Base-by-base conservation (phyloP, 768 basidiomycete species). In the Daedaleopsis sinensis region DNA sequence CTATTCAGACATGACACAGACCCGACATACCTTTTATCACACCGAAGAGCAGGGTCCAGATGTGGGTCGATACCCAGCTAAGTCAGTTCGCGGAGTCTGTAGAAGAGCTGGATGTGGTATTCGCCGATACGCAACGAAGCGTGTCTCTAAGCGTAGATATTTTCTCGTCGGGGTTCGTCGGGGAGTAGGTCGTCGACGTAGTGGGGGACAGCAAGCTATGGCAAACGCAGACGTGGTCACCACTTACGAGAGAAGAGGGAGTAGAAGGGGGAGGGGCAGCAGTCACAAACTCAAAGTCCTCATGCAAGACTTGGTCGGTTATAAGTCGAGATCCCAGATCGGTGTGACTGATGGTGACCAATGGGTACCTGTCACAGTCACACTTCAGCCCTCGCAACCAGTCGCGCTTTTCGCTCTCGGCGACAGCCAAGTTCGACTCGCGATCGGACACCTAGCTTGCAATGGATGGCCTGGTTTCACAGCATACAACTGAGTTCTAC, bases 361-460 rank as follows among this genome's bases (percentile, higher is more conserved):
- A 32, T 7, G 19, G 53, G 59, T 61, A 61, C 59, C 46, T 61
- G 59, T 61, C 59, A 61, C 59, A 36, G 46, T 37, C 36, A 51
- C 27, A 7, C 27, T 58, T 21, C 49, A 27, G 16, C 52, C 55
- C 52, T 49, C 58, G 27, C 58, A 27, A 27, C 27, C 24, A 39
- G 38, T 39, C 47, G 35, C 39, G 21, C 50, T 52, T 10, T 37
- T 6, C 35, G 27, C 21, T 21, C 19, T n/a, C n/a, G n/a, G n/a
- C n/a, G n/a, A n/a, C n/a, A n/a, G n/a, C n/a, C n/a, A n/a, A n/a
- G n/a, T n/a, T n/a, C n/a, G n/a, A n/a, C n/a, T n/a, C n/a, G n/a
- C n/a, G n/a, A n/a, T n/a, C n/a, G n/a, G n/a, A n/a, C n/a, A n/a
- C n/a, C n/a, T n/a, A n/a, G n/a, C n/a, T n/a, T n/a, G n/a, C n/a